These are phyloP conservation scores for Cyclocybe cylindracea DNA, from an alignment of 768 basidiomycete genomes.

Conservation along the genomic window DNA sequence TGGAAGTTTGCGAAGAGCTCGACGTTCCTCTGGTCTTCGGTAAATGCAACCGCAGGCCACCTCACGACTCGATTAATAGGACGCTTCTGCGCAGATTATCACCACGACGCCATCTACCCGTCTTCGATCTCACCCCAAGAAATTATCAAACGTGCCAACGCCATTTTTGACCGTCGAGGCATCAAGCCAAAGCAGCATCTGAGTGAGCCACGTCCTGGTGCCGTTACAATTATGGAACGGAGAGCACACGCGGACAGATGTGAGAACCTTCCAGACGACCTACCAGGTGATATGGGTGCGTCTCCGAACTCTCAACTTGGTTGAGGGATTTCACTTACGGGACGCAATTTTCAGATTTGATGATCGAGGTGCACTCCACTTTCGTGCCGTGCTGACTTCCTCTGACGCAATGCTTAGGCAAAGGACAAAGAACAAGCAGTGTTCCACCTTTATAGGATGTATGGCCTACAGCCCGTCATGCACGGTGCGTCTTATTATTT, in stretches of 20 bases:
- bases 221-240: constrained; percentile 79
- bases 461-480: constrained; percentile 65
- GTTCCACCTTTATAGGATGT: constrained; percentile 79
- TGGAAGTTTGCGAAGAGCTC: constrained; percentile 86
- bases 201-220: constrained; percentile 86
- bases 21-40: constrained; percentile 71
- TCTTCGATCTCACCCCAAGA: constrained; percentile 58
- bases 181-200: constrained; percentile 93
- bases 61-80: not conserved
- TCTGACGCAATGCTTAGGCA: constrained; percentile 39
- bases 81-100: constrained; percentile 55
- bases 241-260: constrained; percentile 89
- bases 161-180: constrained; percentile 72
- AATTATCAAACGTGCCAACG: constrained; percentile 76
- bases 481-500: constrained; percentile 40
- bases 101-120: constrained; percentile 75
- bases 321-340: constrained; percentile 9
- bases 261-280: constrained; percentile 57
- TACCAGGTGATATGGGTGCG: constrained; percentile 68
- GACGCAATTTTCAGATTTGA: constrained; percentile 55
- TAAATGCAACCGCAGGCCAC: constrained; percentile 13
- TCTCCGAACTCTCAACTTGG: constrained; percentile 13
- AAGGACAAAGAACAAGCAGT: constrained; percentile 96
- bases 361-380: constrained; percentile 64
- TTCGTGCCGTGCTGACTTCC: constrained; percentile 3